Evolutionary conservation across 352 stramenopile genomes (phyloP).

Genomic region (Bremia lactucae): DNA sequence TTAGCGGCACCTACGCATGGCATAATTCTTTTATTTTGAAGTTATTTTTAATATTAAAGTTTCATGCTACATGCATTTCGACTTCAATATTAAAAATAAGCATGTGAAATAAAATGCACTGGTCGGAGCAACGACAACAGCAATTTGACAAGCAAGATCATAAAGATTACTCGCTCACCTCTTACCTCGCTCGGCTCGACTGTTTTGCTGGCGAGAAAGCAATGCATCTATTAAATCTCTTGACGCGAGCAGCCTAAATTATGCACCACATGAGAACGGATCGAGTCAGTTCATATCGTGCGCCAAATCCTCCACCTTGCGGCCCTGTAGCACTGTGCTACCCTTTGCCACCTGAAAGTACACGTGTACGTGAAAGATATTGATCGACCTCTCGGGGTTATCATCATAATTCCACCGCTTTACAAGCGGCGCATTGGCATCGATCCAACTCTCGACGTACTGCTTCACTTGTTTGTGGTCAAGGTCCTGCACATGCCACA

Average conservation of each 20-base stretch:
- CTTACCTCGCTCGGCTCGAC: too few species aligned
- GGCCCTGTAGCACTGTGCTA: slow-evolving; percentile 43
- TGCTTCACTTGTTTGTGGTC: slow-evolving; percentile 76
- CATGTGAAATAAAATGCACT: too few species aligned
- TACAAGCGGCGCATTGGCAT: slow-evolving; percentile 71
- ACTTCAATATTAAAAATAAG: too few species aligned
- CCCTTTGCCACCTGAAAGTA: slow-evolving; percentile 66
- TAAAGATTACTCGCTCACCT: too few species aligned
- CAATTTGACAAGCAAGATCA: too few species aligned
- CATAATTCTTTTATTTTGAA: too few species aligned
- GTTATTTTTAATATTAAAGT: too few species aligned
- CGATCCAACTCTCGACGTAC: slow-evolving; percentile 84
- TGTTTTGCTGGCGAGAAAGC: too few species aligned
- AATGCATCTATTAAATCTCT: too few species aligned
- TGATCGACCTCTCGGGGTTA: slow-evolving; percentile 81
- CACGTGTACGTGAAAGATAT: slow-evolving; percentile 87
- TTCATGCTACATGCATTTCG: too few species aligned
- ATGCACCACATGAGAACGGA: slow-evolving; percentile 16
- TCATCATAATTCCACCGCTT: slow-evolving; percentile 82
- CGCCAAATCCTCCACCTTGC: slow-evolving; percentile 54
- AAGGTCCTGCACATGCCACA: slow-evolving; percentile 75
- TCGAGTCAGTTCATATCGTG: slow-evolving; percentile 59
- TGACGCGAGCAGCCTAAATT: slow-evolving; percentile 15
- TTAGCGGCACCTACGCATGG: too few species aligned
- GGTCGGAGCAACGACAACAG: too few species aligned